phyloP scores from a whole-genome alignment of 225 moss, liverwort and hornwort genomes.

The Neckera pumila region DNA sequence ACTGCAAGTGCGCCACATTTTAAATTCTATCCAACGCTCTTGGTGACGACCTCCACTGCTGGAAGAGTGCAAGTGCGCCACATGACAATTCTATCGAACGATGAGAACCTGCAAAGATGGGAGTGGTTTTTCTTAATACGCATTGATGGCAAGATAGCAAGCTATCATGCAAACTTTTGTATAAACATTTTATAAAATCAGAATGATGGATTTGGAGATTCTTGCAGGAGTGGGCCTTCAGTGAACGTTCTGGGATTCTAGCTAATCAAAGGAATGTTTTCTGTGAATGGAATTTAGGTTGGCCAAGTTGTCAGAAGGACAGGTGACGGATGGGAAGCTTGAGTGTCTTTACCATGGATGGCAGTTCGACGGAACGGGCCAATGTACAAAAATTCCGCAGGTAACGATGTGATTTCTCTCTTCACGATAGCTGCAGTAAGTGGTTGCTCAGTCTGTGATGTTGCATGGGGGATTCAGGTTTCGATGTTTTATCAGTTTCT shows the following conservation, averaged over 20 bases:
- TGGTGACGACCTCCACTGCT: neutral
- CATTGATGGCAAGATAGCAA: neutral
- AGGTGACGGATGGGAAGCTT: slow-evolving; percentile 61
- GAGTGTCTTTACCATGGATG: slow-evolving; percentile 87
- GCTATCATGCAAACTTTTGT: neutral
- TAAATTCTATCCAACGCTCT: neutral
- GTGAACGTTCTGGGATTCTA: neutral
- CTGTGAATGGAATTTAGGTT: slow-evolving; percentile 17
- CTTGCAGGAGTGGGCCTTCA: neutral
- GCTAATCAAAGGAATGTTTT: neutral
- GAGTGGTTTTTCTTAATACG: neutral
- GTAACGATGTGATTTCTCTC: neutral
- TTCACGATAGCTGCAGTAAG: neutral
- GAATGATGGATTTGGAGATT: neutral
- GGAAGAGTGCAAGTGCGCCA: neutral
- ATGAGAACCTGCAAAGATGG: neutral
- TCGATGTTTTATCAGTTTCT: neutral
- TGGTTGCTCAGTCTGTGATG: neutral
- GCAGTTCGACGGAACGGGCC: slow-evolving; percentile 64
- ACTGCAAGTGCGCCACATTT: neutral
- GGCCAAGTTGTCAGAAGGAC: slow-evolving; percentile 77
- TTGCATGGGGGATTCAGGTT: neutral
- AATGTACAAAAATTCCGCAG: slow-evolving; percentile 69
- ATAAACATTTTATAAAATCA: neutral
- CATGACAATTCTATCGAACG: neutral